Conservation (phyloP, 2,329 filamentous ascomycete species). For the Mycocentrospora acerina region DNA sequence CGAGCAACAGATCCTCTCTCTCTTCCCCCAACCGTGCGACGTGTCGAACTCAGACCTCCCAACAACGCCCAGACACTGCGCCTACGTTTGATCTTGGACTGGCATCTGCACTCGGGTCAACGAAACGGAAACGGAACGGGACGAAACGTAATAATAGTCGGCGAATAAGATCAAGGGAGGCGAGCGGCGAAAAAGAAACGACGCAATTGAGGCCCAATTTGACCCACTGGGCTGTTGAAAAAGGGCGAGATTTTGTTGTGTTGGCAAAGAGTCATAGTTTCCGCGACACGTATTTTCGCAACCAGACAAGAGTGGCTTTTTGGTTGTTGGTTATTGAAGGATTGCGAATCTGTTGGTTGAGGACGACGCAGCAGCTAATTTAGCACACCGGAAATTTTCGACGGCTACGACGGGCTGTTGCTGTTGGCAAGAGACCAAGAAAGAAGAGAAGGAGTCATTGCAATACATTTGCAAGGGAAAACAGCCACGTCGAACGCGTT, state of each 20-base stretch:
- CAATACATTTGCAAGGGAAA: too few species aligned
- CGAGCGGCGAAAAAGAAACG: background rate
- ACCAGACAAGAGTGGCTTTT: too few species aligned
- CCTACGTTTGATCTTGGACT: constrained; percentile 1
- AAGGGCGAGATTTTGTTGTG: background rate
- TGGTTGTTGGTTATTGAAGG: too few species aligned
- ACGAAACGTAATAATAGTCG: constrained; percentile 1
- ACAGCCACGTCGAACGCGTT: too few species aligned
- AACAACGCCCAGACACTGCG: background rate
- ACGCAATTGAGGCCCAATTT: constrained; percentile 17
- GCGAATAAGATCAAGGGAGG: constrained; percentile 4
- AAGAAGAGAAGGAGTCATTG: too few species aligned
- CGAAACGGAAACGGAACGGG: background rate
- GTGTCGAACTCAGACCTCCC: background rate
- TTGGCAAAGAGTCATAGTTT: background rate
- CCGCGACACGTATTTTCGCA: background rate
- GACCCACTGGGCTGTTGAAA: constrained; percentile 12
- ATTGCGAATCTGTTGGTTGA: too few species aligned
- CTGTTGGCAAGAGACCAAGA: too few species aligned
- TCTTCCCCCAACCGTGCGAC: constrained; percentile 20
- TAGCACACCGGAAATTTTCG: too few species aligned
- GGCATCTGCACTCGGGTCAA: background rate
- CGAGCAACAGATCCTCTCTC: constrained; percentile 1
- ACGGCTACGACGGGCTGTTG: too few species aligned
- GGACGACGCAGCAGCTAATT: too few species aligned